These are phyloP conservation scores for Dendryphion nanum DNA, from an alignment of 2,329 filamentous ascomycete species.

Conservation along the genomic window DNA sequence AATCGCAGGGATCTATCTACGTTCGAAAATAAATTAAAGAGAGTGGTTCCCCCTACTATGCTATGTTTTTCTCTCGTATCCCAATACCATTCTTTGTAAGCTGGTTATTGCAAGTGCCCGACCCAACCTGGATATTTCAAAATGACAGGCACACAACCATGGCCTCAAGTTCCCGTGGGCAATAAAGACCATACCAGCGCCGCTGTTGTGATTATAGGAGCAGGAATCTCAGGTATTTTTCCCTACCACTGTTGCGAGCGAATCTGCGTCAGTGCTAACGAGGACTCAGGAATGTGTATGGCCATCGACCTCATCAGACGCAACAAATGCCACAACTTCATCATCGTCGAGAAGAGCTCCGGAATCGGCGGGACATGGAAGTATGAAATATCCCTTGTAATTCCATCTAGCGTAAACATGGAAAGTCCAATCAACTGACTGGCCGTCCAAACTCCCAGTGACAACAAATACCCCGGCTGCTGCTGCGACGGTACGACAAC, in stretches of 20 bases:
- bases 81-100: too few species aligned
- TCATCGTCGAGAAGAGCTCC: constrained; percentile 57
- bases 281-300: constrained; percentile 49
- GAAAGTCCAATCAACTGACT: too few species aligned
- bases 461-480: constrained; percentile 58
- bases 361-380: constrained; percentile 55
- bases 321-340: constrained; percentile 54
- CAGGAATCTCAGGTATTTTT: constrained; percentile 50
- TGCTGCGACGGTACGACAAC: constrained; percentile 49
- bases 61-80: too few species aligned
- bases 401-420: too few species aligned
- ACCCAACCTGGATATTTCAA: too few species aligned
- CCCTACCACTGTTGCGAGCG: not conserved
- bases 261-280: not conserved
- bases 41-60: too few species aligned
- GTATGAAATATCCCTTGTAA: too few species aligned
- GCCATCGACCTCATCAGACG: constrained; percentile 57
- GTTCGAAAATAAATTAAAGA: too few species aligned
- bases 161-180: constrained; percentile 46
- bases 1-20: too few species aligned
- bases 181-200: constrained; percentile 54
- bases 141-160: constrained; percentile 41
- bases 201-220: constrained; percentile 58
- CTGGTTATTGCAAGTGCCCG: too few species aligned
- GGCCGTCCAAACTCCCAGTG: constrained; percentile 21